These are phyloP conservation scores for Fusarium praegraminearum DNA, from an alignment of 2,329 filamentous ascomycete genomes.

Conservation along the genomic window DNA sequence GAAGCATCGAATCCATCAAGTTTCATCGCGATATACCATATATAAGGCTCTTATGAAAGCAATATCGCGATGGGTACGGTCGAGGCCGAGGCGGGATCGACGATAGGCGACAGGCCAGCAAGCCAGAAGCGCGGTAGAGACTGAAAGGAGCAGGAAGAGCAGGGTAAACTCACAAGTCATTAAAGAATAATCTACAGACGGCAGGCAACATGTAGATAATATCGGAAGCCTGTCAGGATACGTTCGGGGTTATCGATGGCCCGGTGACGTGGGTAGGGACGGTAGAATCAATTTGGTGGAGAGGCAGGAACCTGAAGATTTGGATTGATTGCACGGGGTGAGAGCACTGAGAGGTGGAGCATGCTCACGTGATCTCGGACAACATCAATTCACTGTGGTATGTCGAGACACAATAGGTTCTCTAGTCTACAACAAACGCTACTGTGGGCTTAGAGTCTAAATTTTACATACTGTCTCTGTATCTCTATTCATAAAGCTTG, in stretches of 20 bases:
- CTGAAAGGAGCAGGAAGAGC: conserved; percentile 43
- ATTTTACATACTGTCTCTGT: neutral
- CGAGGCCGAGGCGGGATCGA: conserved; percentile 53
- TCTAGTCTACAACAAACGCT: neutral
- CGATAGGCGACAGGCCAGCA: conserved; percentile 54
- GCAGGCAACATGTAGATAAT: conserved; percentile 46
- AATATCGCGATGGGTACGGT: conserved; percentile 53
- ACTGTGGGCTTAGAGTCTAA: neutral
- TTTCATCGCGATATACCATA: conserved; percentile 43
- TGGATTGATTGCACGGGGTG: conserved; percentile 51
- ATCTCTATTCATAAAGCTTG: neutral
- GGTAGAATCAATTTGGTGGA: conserved; percentile 52
- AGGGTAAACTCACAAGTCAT: conserved; percentile 64
- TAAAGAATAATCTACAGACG: conserved; percentile 58
- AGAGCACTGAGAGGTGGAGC: conserved; percentile 30
- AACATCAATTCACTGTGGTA: neutral
- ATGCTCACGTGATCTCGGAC: conserved; percentile 35
- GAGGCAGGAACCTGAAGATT: conserved; percentile 54
- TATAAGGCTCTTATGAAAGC: conserved; percentile 46
- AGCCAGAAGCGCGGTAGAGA: conserved; percentile 50
- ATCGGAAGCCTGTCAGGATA: conserved; percentile 42
- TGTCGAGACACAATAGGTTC: neutral
- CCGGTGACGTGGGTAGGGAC: conserved; percentile 50
- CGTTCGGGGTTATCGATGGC: conserved; percentile 48
- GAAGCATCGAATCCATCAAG: conserved; percentile 54